Conservation (phyloP, 306 rosid genomes). For the Astragalus glycyphyllos region DNA sequence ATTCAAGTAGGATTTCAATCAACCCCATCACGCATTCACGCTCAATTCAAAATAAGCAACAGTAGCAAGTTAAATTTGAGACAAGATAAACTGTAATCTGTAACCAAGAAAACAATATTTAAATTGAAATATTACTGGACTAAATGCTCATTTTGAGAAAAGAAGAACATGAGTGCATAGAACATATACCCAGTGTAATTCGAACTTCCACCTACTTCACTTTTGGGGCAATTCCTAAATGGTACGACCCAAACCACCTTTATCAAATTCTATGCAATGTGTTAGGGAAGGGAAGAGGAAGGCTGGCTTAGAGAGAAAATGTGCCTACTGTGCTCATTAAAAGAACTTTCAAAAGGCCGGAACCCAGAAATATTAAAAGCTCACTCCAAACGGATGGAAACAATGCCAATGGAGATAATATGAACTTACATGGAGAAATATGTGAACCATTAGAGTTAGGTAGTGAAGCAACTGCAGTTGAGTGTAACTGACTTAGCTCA, state of each 20-base stretch:
- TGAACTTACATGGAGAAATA: constrained; percentile 57
- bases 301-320: neutral
- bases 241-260: neutral
- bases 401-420: constrained; percentile 13
- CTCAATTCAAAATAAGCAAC: neutral
- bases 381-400: constrained; percentile 3
- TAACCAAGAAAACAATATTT: constrained; percentile 24
- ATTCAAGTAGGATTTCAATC: neutral
- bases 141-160: constrained; percentile 6
- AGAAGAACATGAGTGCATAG: constrained; percentile 8
- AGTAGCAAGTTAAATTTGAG: neutral
- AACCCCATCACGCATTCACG: neutral
- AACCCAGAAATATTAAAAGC: constrained; percentile 12
- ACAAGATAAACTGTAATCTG: neutral
- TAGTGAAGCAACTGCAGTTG: constrained; percentile 57
- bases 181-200: neutral
- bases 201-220: neutral
- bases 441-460: constrained; percentile 73
- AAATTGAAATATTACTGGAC: constrained; percentile 44
- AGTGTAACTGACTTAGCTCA: constrained; percentile 60
- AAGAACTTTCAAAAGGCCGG: constrained; percentile 4
- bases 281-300: neutral
- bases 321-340: neutral
- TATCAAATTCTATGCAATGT: constrained; percentile 10
- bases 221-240: neutral